Evolutionary conservation across 352 stramenopile species (phyloP).

Genomic region (Phytophthora sojae): DNA sequence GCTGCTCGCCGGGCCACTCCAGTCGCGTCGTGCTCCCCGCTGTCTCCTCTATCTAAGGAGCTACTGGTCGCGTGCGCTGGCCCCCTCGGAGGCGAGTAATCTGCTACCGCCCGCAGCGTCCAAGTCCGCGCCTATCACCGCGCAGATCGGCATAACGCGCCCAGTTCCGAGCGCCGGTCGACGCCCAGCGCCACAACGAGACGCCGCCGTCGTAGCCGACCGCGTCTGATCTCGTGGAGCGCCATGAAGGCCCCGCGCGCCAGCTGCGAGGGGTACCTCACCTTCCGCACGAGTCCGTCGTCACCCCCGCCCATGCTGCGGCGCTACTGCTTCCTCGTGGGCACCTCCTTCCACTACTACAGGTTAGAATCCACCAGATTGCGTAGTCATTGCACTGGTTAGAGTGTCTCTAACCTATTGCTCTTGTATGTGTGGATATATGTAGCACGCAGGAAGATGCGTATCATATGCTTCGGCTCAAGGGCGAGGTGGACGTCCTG

Average conservation of each 20-base stretch:
- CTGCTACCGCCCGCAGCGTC: conserved; percentile 1
- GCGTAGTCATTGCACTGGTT: conserved; percentile 5
- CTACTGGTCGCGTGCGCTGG: conserved; percentile 5
- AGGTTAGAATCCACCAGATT: conserved; percentile 31
- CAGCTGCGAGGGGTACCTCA: conserved; percentile 88
- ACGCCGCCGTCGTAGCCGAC: conserved; percentile 27
- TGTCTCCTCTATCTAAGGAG: conserved; percentile 18
- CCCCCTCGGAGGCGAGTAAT: conserved; percentile 20
- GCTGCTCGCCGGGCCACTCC: neutral
- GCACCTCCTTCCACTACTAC: conserved; percentile 90
- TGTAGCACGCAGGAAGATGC: conserved; percentile 91
- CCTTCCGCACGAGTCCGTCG: conserved; percentile 87
- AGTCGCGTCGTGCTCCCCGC: conserved; percentile 4
- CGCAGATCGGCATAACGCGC: conserved; percentile 17
- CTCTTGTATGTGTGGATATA: conserved; percentile 5
- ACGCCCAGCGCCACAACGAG: conserved; percentile 30
- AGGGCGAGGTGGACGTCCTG: conserved; percentile 89
- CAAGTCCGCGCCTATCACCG: conserved; percentile 4
- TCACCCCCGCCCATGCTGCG: conserved; percentile 88
- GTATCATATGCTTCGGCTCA: conserved; percentile 89
- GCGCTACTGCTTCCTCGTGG: conserved; percentile 89
- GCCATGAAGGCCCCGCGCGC: conserved; percentile 84
- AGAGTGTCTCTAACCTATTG: neutral
- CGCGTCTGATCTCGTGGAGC: conserved; percentile 49
- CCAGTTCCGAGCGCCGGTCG: conserved; percentile 8